A percentile compares a stretch with the other conserved stretches of the same genome.
phyloP scores from a whole-genome alignment of 2,329 filamentous ascomycete species.

The Huntiella omanensis region DNA sequence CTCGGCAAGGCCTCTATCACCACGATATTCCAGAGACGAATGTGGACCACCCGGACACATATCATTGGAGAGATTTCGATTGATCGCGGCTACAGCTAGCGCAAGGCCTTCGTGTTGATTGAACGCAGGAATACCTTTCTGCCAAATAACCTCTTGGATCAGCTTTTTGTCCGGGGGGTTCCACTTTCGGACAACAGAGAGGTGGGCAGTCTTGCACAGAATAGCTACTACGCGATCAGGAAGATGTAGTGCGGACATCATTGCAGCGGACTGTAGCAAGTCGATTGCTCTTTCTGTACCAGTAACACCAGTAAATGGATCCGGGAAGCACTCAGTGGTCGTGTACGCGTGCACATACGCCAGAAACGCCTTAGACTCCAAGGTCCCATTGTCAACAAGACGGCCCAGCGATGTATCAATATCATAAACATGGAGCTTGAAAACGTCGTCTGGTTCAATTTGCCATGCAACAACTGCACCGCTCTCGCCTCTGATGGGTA shows the following conservation, averaged over 20 bases:
- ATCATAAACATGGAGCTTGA: slow-evolving; percentile 22
- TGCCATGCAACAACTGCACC: too few relatives aligned
- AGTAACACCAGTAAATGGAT: slow-evolving; percentile 27
- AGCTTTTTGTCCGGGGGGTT: slow-evolving; percentile 22
- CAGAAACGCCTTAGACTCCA: slow-evolving; percentile 32
- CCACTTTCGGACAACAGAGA: slow-evolving; percentile 25
- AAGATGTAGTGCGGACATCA: slow-evolving; percentile 28
- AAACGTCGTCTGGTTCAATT: too few relatives aligned
- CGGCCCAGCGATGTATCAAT: slow-evolving; percentile 31
- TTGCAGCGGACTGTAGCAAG: slow-evolving; percentile 28
- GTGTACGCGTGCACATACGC: slow-evolving; percentile 36
- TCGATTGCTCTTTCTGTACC: slow-evolving; percentile 35
- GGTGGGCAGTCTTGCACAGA: slow-evolving; percentile 19
- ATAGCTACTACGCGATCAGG: slow-evolving; percentile 18
- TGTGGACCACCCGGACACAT: too few relatives aligned
- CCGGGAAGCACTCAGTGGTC: slow-evolving; percentile 27
- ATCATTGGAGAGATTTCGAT: too few relatives aligned
- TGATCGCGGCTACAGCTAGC: too few relatives aligned
- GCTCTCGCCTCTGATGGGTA: too few relatives aligned
- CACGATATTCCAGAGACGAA: not conserved
- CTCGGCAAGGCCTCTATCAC: not conserved
- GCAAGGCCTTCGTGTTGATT: slow-evolving; percentile 23
- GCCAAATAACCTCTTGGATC: slow-evolving; percentile 32
- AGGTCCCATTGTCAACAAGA: slow-evolving; percentile 29
- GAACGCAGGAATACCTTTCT: slow-evolving; percentile 18